Evolutionary conservation across 1,284 basidiomycete genomes (phyloP).

Genomic region (Takashimella koratensis): DNA sequence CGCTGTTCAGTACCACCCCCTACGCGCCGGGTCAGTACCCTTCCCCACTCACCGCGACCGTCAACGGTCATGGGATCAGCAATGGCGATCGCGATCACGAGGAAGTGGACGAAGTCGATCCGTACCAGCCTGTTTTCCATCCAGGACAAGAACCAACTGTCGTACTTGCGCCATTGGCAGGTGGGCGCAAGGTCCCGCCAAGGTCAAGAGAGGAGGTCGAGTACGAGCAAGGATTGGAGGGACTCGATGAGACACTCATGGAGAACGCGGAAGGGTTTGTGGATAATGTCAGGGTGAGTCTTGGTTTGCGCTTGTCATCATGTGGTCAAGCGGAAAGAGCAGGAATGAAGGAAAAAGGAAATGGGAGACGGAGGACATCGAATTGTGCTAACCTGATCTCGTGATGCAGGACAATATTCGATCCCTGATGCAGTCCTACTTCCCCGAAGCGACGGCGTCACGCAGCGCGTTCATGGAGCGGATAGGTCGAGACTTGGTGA

Average conservation of each 20-base stretch:
- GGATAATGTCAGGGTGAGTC: constrained; percentile 50
- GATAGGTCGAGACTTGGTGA: constrained; percentile 35
- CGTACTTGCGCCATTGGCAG: background rate
- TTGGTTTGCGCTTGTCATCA: no score
- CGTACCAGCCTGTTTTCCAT: background rate
- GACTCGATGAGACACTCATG: constrained; percentile 28
- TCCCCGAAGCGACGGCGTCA: constrained; percentile 20
- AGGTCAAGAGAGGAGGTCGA: background rate
- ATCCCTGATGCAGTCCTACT: constrained; percentile 32
- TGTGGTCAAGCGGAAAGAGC: no score
- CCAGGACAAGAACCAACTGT: background rate
- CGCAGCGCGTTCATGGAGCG: constrained; percentile 42
- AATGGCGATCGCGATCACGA: background rate
- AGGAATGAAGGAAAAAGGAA: no score
- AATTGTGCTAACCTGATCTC: no score
- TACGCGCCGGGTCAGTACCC: no score
- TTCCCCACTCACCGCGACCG: background rate
- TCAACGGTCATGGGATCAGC: background rate
- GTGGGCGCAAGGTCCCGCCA: background rate
- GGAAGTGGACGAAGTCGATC: background rate
- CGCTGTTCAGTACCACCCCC: no score
- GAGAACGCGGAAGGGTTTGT: constrained; percentile 38
- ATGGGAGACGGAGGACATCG: no score
- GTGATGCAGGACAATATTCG: constrained; percentile 34
- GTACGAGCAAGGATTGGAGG: constrained; percentile 28